Evolutionary conservation across 345 rosid species (phyloP).

Genomic region (Lepidium sativum): DNA sequence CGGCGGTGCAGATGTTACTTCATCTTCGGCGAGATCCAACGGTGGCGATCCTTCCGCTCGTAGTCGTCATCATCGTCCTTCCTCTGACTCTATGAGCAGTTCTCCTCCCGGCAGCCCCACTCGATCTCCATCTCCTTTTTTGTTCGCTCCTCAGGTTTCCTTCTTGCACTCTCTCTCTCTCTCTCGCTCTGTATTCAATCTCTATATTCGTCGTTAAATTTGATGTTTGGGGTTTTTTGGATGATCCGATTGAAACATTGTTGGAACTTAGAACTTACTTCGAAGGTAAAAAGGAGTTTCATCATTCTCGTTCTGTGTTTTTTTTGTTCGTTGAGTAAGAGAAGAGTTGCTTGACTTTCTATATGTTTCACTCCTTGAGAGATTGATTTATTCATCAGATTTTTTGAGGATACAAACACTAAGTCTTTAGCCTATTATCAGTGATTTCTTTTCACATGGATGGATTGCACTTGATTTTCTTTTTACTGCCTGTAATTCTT

Average conservation of each 20-base stretch:
- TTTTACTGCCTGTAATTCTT: background rate
- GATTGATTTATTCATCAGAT: background rate
- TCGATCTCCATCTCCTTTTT: constrained; percentile 52
- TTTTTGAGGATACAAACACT: background rate
- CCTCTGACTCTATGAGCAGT: constrained; percentile 40
- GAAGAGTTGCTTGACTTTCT: background rate
- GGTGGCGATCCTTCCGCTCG: constrained; percentile 30
- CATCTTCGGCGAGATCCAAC: constrained; percentile 36
- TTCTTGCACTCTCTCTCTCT: background rate
- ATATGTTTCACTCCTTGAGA: background rate
- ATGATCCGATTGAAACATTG: constrained; percentile 13
- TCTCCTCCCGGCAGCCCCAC: constrained; percentile 51
- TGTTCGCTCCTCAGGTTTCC: constrained; percentile 72
- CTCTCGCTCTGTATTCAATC: background rate
- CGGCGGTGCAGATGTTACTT: constrained; percentile 13
- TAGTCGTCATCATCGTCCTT: constrained; percentile 25
- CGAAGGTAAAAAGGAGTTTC: background rate
- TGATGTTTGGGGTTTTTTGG: background rate
- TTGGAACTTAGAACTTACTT: background rate
- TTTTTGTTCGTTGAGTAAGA: background rate
- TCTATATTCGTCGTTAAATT: constrained; percentile 13
- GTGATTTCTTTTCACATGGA: background rate
- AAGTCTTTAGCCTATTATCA: background rate
- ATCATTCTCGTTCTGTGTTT: background rate
- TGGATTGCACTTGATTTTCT: background rate